These are phyloP conservation scores for Mycena sanguinolenta DNA, from an alignment of 768 basidiomycete genomes.

Conservation along the genomic window DNA sequence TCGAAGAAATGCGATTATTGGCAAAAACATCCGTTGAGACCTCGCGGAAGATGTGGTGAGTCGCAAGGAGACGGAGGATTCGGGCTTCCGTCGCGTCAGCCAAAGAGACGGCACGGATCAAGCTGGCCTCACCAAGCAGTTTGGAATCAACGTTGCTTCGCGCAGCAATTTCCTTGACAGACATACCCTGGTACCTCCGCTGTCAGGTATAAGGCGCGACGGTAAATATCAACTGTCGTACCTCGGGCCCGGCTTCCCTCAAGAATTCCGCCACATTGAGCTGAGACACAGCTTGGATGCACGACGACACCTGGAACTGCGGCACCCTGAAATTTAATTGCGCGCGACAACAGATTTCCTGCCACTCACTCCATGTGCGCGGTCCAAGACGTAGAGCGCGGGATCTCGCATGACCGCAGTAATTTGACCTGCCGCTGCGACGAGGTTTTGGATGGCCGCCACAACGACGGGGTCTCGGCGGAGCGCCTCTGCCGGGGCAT, in stretches of 20 bases:
- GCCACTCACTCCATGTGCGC: not conserved
- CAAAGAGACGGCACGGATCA: not conserved
- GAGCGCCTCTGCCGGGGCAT: constrained; percentile 9
- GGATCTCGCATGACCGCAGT: constrained; percentile 2
- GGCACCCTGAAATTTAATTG: not conserved
- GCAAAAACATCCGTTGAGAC: constrained; percentile 40
- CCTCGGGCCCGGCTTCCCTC: constrained; percentile 38
- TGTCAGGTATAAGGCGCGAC: too few relatives aligned
- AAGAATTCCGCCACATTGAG: constrained; percentile 44
- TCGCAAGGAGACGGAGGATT: constrained; percentile 44
- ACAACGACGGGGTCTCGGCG: not conserved
- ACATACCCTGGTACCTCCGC: constrained; percentile 31
- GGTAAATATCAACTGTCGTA: not conserved
- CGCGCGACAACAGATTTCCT: too few relatives aligned
- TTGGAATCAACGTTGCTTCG: not conserved
- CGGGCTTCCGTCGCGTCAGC: constrained; percentile 1
- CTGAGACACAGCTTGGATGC: not conserved
- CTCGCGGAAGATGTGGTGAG: constrained; percentile 38
- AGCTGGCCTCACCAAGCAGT: constrained; percentile 2
- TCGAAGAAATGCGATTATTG: constrained; percentile 42
- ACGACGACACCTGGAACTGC: constrained; percentile 13
- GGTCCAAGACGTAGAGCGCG: not conserved
- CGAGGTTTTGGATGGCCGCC: not conserved
- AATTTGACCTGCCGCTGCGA: constrained; percentile 15
- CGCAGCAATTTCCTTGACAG: constrained; percentile 41